A percentile compares a stretch with the other conserved stretches of the same genome.
These are phyloP conservation scores for Syzygium malaccense DNA, from an alignment of 441 rosid species.

Conservation along the genomic window DNA sequence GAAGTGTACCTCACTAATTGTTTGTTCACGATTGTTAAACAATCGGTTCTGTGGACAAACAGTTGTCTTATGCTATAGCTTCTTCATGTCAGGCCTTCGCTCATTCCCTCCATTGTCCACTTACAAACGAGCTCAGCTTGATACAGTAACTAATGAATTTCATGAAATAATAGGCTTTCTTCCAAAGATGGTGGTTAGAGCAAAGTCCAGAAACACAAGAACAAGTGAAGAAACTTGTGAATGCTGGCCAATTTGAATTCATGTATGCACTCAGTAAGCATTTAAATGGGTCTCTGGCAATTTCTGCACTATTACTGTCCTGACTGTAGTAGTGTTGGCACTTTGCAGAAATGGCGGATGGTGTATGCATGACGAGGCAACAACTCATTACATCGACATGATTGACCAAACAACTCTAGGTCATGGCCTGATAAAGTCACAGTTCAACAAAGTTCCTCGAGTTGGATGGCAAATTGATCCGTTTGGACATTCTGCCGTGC, in stretches of 20 bases:
- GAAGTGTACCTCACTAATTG: neutral
- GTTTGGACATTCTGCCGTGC: conserved; percentile 90
- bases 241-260: conserved; percentile 68
- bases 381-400: conserved; percentile 82
- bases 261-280: conserved; percentile 38
- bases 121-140: neutral
- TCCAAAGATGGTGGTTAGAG: conserved; percentile 76
- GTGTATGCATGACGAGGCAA: conserved; percentile 95
- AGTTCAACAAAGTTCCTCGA: conserved; percentile 63
- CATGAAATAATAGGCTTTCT: conserved; percentile 49
- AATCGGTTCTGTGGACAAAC: neutral
- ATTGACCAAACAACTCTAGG: conserved; percentile 88
- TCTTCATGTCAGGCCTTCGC: neutral
- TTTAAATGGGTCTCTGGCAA: neutral
- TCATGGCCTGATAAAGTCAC: conserved; percentile 49
- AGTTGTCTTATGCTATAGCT: neutral
- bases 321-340: neutral
- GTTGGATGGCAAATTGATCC: conserved; percentile 97
- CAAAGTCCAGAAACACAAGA: conserved; percentile 55
- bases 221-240: conserved; percentile 53
- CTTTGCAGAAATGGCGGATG: conserved; percentile 81
- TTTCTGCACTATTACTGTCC: neutral
- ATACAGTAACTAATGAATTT: neutral
- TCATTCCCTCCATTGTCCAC: neutral
- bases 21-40: neutral